Evolutionary conservation across 768 basidiomycete genomes (phyloP).

Genomic region (Russula emetica): DNA sequence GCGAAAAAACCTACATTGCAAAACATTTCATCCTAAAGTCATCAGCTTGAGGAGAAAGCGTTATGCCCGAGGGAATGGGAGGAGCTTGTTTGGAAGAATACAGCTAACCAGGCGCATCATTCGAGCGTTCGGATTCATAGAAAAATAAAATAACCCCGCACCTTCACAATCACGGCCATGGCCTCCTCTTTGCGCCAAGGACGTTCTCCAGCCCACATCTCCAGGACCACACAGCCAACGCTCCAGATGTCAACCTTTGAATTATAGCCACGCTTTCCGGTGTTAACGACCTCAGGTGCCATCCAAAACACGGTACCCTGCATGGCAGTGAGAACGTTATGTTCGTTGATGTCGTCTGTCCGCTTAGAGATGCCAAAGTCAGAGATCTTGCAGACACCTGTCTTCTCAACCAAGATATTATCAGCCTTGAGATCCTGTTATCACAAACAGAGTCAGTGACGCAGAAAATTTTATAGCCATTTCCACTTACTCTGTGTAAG

Average conservation of each 20-base stretch:
- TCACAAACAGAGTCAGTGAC: constrained; percentile 10
- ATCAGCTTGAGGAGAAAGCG: constrained; percentile 67
- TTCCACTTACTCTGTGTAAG: constrained; percentile 70
- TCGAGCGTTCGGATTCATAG: constrained; percentile 7
- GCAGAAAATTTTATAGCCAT: background rate
- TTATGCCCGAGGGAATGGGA: constrained; percentile 81
- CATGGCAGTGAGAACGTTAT: constrained; percentile 88
- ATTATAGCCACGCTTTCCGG: constrained; percentile 86
- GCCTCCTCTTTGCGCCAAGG: constrained; percentile 92
- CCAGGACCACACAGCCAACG: constrained; percentile 95
- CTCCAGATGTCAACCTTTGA: constrained; percentile 99
- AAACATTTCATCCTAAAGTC: constrained; percentile 90
- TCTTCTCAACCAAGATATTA: constrained; percentile 92
- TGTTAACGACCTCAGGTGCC: constrained; percentile 92
- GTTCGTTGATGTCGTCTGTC: constrained; percentile 77
- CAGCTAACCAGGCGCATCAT: constrained; percentile 45
- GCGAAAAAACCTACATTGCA: constrained; percentile 58
- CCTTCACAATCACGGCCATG: constrained; percentile 93
- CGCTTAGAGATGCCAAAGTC: constrained; percentile 99
- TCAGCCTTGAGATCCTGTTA: constrained; percentile 92
- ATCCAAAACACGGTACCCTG: constrained; percentile 99
- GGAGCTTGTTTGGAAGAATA: constrained; percentile 83
- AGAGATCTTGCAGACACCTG: constrained; percentile 93
- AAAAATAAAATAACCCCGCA: constrained; percentile 34
- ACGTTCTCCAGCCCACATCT: constrained; percentile 97